Conservation (phyloP, 2,329 filamentous ascomycete genomes). For the Shiraia bambusicola region DNA sequence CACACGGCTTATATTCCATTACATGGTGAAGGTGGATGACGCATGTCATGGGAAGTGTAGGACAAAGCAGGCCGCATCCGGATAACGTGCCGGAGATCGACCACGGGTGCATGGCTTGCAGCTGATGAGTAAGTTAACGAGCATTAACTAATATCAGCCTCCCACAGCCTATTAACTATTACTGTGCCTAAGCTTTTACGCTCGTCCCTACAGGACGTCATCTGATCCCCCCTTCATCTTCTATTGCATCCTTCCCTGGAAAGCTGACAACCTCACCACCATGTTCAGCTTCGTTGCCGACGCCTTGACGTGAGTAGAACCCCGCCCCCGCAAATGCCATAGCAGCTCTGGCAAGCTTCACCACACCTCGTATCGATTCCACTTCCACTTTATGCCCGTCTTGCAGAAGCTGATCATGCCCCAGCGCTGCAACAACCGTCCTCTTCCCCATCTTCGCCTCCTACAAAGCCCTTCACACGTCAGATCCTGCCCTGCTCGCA, state of each 20-base stretch:
- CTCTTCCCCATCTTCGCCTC: slow-evolving; percentile 95
- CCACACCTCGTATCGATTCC: neutral
- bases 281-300: slow-evolving; percentile 45
- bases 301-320: slow-evolving; percentile 39
- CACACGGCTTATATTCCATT: too few species aligned
- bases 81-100: slow-evolving; percentile 7
- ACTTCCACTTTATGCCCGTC: neutral
- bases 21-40: too few species aligned
- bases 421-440: slow-evolving; percentile 65
- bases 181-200: neutral
- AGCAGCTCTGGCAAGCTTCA: slow-evolving; percentile 10
- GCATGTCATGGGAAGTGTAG: too few species aligned
- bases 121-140: slow-evolving; percentile 3
- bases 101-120: slow-evolving; percentile 2
- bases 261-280: slow-evolving; percentile 6
- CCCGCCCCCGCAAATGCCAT: slow-evolving; percentile 30
- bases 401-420: slow-evolving; percentile 15
- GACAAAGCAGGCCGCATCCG: neutral
- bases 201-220: too few species aligned
- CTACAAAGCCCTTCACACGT: slow-evolving; percentile 94
- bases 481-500: slow-evolving; percentile 82
- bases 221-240: slow-evolving; percentile 1
- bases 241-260: slow-evolving; percentile 1
- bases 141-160: slow-evolving; percentile 16
- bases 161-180: too few species aligned